phyloP scores from a whole-genome alignment of 1,284 basidiomycete genomes.

The Ustilago curta region DNA sequence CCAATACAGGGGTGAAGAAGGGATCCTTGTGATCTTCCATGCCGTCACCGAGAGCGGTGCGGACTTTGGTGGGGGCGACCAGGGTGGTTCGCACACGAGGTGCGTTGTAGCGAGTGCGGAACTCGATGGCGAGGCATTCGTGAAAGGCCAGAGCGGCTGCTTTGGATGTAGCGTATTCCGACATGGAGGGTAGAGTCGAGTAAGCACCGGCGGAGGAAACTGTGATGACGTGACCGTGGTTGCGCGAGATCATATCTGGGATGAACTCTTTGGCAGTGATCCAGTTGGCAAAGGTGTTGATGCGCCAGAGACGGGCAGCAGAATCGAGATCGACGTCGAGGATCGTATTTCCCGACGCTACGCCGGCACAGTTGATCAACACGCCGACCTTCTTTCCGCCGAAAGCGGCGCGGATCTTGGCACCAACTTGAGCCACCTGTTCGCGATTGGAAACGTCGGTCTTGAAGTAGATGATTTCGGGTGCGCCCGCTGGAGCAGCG shows the following conservation, averaged over 20 bases:
- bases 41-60: conserved; percentile 63
- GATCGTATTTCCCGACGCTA: conserved; percentile 62
- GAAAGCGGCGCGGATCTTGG: conserved; percentile 50
- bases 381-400: conserved; percentile 55
- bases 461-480: conserved; percentile 66
- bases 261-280: conserved; percentile 65
- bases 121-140: conserved; percentile 63
- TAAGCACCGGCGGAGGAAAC: conserved; percentile 64
- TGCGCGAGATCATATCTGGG: conserved; percentile 61
- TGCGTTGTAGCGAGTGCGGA: conserved; percentile 61
- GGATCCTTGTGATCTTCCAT: conserved; percentile 64
- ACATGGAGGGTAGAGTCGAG: conserved; percentile 59
- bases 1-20: conserved; percentile 65
- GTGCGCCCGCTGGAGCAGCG: conserved; percentile 59
- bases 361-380: conserved; percentile 66
- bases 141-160: conserved; percentile 65
- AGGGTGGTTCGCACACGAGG: conserved; percentile 63
- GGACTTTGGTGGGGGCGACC: conserved; percentile 67
- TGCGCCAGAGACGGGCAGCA: conserved; percentile 53
- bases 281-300: conserved; percentile 66
- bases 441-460: conserved; percentile 64
- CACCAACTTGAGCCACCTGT: conserved; percentile 53
- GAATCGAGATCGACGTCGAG: conserved; percentile 54
- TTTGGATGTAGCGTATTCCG: conserved; percentile 65
- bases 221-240: conserved; percentile 67